Evolutionary conservation across 331 rosid species (phyloP).

Genomic region (Phaseolus coccineus): DNA sequence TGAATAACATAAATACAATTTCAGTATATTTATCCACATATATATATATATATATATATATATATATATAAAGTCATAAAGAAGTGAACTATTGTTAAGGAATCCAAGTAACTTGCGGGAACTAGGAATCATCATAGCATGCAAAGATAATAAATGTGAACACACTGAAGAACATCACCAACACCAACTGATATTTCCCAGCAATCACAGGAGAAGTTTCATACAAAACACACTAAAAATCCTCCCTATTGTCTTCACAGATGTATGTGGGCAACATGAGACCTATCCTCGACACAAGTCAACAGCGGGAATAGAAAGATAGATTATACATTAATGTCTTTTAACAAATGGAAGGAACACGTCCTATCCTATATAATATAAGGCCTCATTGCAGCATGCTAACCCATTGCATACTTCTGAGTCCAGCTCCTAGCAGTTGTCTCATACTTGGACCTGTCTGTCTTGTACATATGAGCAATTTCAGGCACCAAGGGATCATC

Average conservation of each 20-base stretch:
- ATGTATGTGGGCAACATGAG: background rate
- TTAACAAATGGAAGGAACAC: conserved; percentile 41
- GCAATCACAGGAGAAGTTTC: conserved; percentile 24
- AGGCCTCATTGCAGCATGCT: conserved; percentile 50
- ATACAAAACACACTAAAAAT: conserved; percentile 19
- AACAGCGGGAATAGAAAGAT: conserved; percentile 23
- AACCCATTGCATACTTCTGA: conserved; percentile 94
- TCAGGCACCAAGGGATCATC: conserved; percentile 90
- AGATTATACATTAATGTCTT: conserved; percentile 41
- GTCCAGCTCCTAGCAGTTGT: conserved; percentile 96
- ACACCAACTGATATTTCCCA: conserved; percentile 14
- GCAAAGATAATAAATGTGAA: background rate
- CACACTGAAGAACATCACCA: conserved; percentile 28
- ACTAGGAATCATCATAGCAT: background rate
- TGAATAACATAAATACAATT: background rate
- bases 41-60: background rate
- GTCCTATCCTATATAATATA: conserved; percentile 33
- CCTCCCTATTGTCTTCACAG: conserved; percentile 18
- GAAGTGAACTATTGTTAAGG: background rate
- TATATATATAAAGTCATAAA: background rate
- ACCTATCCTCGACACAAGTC: conserved; percentile 36
- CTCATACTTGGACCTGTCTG: conserved; percentile 81
- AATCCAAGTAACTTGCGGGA: background rate
- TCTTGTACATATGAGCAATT: conserved; percentile 87
- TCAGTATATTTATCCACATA: background rate